Evolutionary conservation across 2,329 filamentous ascomycete genomes (phyloP).

Genomic region (Eurotiales sp.): DNA sequence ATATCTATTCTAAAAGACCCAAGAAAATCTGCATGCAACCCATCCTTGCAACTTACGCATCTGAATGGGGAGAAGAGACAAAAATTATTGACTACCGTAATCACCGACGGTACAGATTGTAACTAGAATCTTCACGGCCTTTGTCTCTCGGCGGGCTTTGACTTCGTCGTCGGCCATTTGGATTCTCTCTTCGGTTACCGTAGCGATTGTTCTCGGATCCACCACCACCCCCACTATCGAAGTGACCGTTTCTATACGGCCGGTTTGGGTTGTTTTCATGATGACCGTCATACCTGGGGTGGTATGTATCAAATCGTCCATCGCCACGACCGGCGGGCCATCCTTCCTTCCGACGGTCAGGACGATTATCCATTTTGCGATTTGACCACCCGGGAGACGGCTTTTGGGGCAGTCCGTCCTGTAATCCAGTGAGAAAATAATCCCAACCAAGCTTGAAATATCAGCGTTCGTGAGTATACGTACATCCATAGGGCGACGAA

Average conservation of each 20-base stretch:
- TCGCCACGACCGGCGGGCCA: slow-evolving; percentile 19
- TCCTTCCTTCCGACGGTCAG: slow-evolving; percentile 31
- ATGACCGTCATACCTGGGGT: slow-evolving; percentile 30
- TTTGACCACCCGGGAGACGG: slow-evolving; percentile 30
- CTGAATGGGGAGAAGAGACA: not conserved
- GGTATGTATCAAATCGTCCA: slow-evolving; percentile 34
- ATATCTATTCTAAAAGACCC: too few relatives aligned
- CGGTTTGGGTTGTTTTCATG: slow-evolving; percentile 4
- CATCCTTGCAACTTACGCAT: not conserved
- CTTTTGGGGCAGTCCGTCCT: slow-evolving; percentile 35
- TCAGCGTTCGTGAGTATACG: slow-evolving; percentile 21
- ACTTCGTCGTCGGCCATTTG: slow-evolving; percentile 28
- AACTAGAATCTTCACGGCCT: slow-evolving; percentile 21
- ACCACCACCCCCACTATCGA: not conserved
- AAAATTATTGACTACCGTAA: not conserved
- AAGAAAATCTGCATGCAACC: slow-evolving; percentile 5
- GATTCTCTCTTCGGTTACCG: slow-evolving; percentile 27
- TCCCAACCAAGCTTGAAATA: too few relatives aligned
- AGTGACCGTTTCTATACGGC: slow-evolving; percentile 2
- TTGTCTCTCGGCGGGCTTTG: slow-evolving; percentile 32
- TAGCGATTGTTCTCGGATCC: slow-evolving; percentile 17
- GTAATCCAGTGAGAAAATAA: slow-evolving; percentile 6
- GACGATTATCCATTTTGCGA: slow-evolving; percentile 25
- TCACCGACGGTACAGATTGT: slow-evolving; percentile 23
- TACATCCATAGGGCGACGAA: slow-evolving; percentile 26